A percentile compares a stretch with the other conserved stretches of the same genome.
Conservation (phyloP, 108 stramenopile genomes). For the Nitzschia sp. region DNA sequence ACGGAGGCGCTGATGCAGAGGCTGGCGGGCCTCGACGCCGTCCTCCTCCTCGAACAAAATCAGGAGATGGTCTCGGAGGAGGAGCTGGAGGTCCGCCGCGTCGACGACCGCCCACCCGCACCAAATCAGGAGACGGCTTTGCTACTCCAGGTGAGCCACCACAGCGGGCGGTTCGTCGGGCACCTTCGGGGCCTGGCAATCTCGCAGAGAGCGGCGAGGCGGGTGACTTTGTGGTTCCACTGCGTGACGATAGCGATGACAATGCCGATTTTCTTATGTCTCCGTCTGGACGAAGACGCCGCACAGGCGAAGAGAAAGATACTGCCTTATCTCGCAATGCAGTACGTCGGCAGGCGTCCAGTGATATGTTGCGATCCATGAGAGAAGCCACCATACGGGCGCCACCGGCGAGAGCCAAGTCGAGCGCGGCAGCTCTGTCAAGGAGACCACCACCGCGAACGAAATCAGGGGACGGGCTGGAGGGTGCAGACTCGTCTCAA, state of each 20-base stretch:
- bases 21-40: constrained; percentile 9
- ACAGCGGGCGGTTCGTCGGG: neutral
- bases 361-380: constrained; percentile 37
- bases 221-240: constrained; percentile 23
- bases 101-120: constrained; percentile 27
- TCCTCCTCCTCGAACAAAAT: constrained; percentile 34
- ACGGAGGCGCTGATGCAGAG: neutral
- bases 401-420: constrained; percentile 24
- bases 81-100: constrained; percentile 1
- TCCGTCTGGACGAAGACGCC: constrained; percentile 4
- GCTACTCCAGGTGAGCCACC: neutral
- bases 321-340: constrained; percentile 25
- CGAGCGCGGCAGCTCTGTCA: constrained; percentile 20
- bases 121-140: constrained; percentile 33
- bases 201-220: neutral
- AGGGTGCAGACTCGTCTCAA: neutral
- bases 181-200: constrained; percentile 15
- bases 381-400: constrained; percentile 19
- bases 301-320: constrained; percentile 4
- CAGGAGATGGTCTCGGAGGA: constrained; percentile 18
- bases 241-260: constrained; percentile 1
- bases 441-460: constrained; percentile 23
- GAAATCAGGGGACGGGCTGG: constrained; percentile 28
- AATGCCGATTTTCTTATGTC: constrained; percentile 8
- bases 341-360: constrained; percentile 30